Conservation (phyloP, 192 early-diverging fungal species). For the Umbelopsis isabellina region DNA sequence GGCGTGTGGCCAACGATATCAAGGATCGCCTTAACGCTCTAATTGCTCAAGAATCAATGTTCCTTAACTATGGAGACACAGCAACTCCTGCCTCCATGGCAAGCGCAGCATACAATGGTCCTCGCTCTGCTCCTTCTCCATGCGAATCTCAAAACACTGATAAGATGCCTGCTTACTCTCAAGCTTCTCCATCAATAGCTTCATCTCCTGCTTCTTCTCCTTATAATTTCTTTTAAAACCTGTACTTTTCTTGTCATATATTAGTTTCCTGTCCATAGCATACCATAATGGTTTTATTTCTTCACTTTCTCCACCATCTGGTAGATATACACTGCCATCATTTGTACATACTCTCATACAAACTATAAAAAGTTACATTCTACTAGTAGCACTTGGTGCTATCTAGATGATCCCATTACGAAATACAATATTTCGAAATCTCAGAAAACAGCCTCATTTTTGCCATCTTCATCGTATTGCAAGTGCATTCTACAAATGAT, state of each 20-base stretch:
- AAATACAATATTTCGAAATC: too few species aligned
- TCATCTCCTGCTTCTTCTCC: background rate
- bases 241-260: background rate
- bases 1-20: conserved; percentile 24
- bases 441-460: too few species aligned
- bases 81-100: background rate
- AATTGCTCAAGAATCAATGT: conserved; percentile 6
- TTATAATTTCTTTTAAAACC: background rate
- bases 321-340: too few species aligned
- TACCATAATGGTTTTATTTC: too few species aligned
- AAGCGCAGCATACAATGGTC: background rate
- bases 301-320: too few species aligned
- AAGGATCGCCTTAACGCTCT: conserved; percentile 7
- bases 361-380: too few species aligned
- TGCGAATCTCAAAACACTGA: background rate
- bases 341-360: too few species aligned
- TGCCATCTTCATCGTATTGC: too few species aligned
- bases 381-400: too few species aligned
- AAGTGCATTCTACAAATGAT: too few species aligned
- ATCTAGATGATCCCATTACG: too few species aligned
- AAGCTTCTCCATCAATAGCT: background rate
- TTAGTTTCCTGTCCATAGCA: too few species aligned
- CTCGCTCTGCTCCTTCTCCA: background rate
- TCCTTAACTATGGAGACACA: background rate
- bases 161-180: background rate